phyloP scores from a whole-genome alignment of 1,284 basidiomycete species.

The Athelia psychrophila region DNA sequence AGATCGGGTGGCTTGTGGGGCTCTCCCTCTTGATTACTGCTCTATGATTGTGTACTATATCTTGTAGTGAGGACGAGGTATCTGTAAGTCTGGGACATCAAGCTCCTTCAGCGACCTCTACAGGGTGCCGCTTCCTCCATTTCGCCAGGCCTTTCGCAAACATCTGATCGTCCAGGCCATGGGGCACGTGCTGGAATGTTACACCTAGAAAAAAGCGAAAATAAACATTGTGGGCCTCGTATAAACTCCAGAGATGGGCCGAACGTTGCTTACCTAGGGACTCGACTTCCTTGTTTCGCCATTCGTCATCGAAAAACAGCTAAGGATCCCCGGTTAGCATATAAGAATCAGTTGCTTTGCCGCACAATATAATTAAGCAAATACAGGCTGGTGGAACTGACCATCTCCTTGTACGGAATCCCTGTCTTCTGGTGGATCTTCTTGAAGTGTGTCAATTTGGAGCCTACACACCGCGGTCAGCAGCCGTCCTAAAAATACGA shows the following conservation, averaged over 20 bases:
- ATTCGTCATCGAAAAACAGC: conserved; percentile 87
- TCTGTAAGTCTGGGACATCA: no score
- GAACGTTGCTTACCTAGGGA: conserved; percentile 44
- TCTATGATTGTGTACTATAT: no score
- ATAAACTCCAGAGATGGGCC: conserved; percentile 8
- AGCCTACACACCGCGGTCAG: conserved; percentile 47
- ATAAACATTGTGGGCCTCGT: conserved; percentile 3
- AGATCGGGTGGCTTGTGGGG: no score
- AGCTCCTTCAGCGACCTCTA: conserved; percentile 25
- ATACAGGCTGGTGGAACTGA: conserved; percentile 24
- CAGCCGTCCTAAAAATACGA: background rate
- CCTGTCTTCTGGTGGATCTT: conserved; percentile 74
- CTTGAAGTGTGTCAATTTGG: conserved; percentile 81
- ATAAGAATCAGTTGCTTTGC: background rate
- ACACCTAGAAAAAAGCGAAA: conserved; percentile 45
- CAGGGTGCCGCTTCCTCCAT: conserved; percentile 52
- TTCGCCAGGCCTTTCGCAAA: conserved; percentile 62
- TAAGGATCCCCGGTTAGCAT: no score
- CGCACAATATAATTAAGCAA: conserved; percentile 5
- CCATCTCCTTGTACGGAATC: conserved; percentile 85
- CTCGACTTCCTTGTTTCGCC: conserved; percentile 75
- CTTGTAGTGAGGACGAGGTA: no score
- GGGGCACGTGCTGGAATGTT: conserved; percentile 59
- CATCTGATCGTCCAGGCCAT: conserved; percentile 48
- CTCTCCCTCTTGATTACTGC: no score